A percentile compares a stretch with the other conserved stretches of the same genome.
Evolutionary conservation across 345 rosid species (phyloP).

Genomic region (Pistacia integerrima): DNA sequence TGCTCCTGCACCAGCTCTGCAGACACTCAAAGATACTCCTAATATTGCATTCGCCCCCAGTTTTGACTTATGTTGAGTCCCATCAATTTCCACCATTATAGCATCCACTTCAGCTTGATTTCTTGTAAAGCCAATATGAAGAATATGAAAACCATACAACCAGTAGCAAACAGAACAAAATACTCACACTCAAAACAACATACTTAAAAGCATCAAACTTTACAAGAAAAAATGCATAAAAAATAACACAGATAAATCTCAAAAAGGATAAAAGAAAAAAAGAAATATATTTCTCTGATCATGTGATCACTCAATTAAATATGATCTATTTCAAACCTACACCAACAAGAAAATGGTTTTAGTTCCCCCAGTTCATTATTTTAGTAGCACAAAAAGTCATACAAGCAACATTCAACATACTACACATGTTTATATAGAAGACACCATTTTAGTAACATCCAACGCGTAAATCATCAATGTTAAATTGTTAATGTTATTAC

Average conservation of each 20-base stretch:
- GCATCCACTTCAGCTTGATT: slow-evolving; percentile 90
- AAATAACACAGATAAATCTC: background rate
- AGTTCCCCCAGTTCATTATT: no score
- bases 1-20: slow-evolving; percentile 97
- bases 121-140: slow-evolving; percentile 38
- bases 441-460: no score
- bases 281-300: background rate
- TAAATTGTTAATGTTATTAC: no score
- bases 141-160: slow-evolving; percentile 9
- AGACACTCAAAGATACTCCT: slow-evolving; percentile 91
- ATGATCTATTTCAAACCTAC: background rate
- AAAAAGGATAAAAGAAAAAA: background rate
- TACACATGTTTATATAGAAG: no score
- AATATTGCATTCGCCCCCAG: slow-evolving; percentile 93
- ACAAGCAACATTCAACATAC: no score
- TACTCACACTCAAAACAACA: background rate
- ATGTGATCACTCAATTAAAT: background rate
- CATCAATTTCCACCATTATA: slow-evolving; percentile 85
- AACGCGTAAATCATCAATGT: no score
- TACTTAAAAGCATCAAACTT: background rate
- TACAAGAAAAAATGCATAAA: background rate
- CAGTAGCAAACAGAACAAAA: background rate
- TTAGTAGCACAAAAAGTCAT: no score
- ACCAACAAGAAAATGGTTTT: no score
- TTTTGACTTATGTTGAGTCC: slow-evolving; percentile 85